Evolutionary conservation across 306 rosid species (phyloP), one percentile per base, ranked within the genome.

Genomic region (Lotus japonicus): DNA sequence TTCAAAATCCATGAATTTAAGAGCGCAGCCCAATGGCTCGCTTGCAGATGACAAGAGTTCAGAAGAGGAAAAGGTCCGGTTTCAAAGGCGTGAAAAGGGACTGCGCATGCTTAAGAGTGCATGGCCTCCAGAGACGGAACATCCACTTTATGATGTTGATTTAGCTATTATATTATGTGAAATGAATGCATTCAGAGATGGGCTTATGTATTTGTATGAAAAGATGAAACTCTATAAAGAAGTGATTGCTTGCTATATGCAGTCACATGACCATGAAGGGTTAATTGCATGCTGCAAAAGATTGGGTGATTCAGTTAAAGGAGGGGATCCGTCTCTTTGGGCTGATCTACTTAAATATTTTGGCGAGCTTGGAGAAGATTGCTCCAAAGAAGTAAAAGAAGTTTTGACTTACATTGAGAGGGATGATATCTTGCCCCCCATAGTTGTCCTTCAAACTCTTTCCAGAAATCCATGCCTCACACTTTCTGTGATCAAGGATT

Each of bases 281-380:
- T 78, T 94, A 66, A 90, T 94, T 81, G 88, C 88, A 11, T 94
- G 99, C 79, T 94, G 99, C 88, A 88, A 88, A 77, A 79, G 96
- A 74, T 78, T 94, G 82, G 97, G 96, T 57, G 95, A 90, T 84
- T 90, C 84, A n/a, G 90, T 86, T 23, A 86, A 82, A 78, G 98
- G 95, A 65, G 98, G 98, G 49, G 99, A 94, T 74, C 87, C 99
- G 18, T 72, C 95, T 60, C 90, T 94, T 26, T 94, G 99, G 99
- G 97, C 92, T n/a, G 99, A 90, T 82, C 57, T 94, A 45, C 84
- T 94, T 54, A 94, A 88, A 84, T 94, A 94, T 86, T 94, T 94
- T 64, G 96, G 97, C 48, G 99, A 94, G 82, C 97, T 94, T 59
- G 99, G 99, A 67, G 99, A 90, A 88, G 97, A 94, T 82, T 94